Conservation (phyloP, 192 early-diverging fungal species). For the Entomortierella beljakovae region DNA sequence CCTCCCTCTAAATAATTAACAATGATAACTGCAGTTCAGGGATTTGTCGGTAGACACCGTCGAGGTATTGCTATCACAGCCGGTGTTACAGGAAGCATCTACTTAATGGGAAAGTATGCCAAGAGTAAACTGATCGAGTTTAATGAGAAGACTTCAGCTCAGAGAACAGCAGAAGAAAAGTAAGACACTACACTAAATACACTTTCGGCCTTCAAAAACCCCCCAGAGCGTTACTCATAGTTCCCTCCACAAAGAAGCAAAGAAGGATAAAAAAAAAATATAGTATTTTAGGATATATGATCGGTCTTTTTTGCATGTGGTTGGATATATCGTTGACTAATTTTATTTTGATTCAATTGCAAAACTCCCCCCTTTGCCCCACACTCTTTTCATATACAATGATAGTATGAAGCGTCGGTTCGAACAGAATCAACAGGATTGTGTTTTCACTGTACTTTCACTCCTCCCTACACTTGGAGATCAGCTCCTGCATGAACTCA, state of each 20-base stretch:
- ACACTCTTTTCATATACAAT: no score
- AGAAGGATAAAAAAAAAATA: no score
- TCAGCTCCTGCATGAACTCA: conserved; percentile 78
- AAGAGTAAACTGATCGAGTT: conserved; percentile 78
- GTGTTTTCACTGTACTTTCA: conserved; percentile 84
- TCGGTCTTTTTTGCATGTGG: no score
- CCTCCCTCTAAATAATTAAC: not conserved
- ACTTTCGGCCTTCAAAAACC: not conserved
- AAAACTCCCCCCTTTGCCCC: no score
- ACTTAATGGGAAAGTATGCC: conserved; percentile 80
- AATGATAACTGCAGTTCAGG: conserved; percentile 61
- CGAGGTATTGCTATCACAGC: conserved; percentile 73
- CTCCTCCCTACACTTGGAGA: conserved; percentile 85
- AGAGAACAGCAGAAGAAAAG: conserved; percentile 83
- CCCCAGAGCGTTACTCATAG: no score
- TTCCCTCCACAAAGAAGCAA: no score
- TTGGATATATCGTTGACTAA: no score
- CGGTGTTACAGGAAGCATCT: conserved; percentile 77
- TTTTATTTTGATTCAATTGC: no score
- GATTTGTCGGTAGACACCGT: conserved; percentile 74
- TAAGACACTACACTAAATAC: conserved; percentile 40
- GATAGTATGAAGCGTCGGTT: conserved; percentile 88
- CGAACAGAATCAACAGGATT: conserved; percentile 95
- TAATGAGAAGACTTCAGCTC: conserved; percentile 71
- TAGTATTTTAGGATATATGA: no score